Percentiles rank a stretch among this genome's conserved stretches.
These are phyloP conservation scores for Clarireedia paspali DNA, from an alignment of 2,329 filamentous ascomycete species.

Conservation along the genomic window DNA sequence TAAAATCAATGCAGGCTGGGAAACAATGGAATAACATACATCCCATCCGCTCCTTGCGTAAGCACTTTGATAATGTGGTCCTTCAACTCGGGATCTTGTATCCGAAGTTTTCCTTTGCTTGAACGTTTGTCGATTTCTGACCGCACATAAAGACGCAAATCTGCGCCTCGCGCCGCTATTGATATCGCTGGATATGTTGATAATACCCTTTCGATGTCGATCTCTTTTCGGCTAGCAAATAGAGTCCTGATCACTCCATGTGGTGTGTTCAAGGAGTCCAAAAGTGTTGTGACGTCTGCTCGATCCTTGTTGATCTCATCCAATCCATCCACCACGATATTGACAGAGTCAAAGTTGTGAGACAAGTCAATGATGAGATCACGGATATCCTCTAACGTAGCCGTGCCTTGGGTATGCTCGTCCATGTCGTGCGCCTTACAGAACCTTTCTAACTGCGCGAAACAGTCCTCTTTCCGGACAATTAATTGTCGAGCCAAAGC, in stretches of 20 bases:
- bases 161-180: slow-evolving; percentile 14
- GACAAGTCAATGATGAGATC: slow-evolving; percentile 3
- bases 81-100: slow-evolving; percentile 8
- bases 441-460: slow-evolving; percentile 9
- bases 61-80: slow-evolving; percentile 13
- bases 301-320: slow-evolving; percentile 22
- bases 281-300: slow-evolving; percentile 3
- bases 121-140: slow-evolving; percentile 12
- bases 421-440: background rate
- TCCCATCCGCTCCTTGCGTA: slow-evolving; percentile 14
- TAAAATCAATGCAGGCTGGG: slow-evolving; percentile 2
- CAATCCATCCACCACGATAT: slow-evolving; percentile 25
- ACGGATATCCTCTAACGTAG: slow-evolving; percentile 2
- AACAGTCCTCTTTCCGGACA: slow-evolving; percentile 20
- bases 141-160: slow-evolving; percentile 16
- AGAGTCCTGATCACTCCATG: slow-evolving; percentile 12
- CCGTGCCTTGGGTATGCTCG: background rate
- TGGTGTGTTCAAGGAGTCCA: slow-evolving; percentile 6
- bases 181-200: slow-evolving; percentile 4
- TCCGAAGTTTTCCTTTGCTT: slow-evolving; percentile 2
- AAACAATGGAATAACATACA: slow-evolving; percentile 9
- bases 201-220: slow-evolving; percentile 9
- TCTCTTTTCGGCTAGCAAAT: slow-evolving; percentile 12
- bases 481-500: slow-evolving; percentile 24
- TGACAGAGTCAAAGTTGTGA: slow-evolving; percentile 12